phyloP scores from a whole-genome alignment of 2,329 filamentous ascomycete species.

The Ramularia collo-cygni region DNA sequence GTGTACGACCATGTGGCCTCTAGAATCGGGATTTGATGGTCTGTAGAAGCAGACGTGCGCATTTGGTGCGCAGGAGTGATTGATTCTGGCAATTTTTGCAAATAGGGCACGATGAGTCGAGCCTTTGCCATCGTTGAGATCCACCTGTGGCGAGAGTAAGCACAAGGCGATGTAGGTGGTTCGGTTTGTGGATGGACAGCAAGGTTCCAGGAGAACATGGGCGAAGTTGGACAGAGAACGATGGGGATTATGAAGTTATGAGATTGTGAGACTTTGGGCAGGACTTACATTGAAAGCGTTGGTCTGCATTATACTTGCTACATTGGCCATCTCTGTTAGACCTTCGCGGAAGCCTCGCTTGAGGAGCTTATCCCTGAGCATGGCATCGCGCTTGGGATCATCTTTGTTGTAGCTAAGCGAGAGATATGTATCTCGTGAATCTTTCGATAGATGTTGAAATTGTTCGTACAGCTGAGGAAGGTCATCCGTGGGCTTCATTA shows the following conservation, averaged over 20 bases:
- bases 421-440: conserved; percentile 9
- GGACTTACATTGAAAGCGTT: conserved; percentile 18
- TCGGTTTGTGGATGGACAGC: too few relatives aligned
- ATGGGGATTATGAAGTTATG: too few relatives aligned
- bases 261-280: too few relatives aligned
- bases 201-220: too few relatives aligned
- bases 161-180: too few relatives aligned
- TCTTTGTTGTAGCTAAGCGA: conserved; percentile 10
- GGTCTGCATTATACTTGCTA: conserved; percentile 20
- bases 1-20: conserved; percentile 17
- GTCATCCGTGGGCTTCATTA: conserved; percentile 20
- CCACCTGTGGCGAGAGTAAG: conserved; percentile 6
- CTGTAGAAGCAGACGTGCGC: conserved; percentile 21
- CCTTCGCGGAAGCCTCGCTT: conserved; percentile 13
- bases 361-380: conserved; percentile 15
- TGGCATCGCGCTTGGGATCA: conserved; percentile 9
- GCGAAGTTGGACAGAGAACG: too few relatives aligned
- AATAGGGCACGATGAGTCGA: conserved; percentile 17
- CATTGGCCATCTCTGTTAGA: conserved; percentile 12
- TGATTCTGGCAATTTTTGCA: conserved; percentile 16
- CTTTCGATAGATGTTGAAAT: conserved; percentile 9
- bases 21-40: neutral
- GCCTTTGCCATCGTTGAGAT: conserved; percentile 13
- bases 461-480: conserved; percentile 18
- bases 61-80: conserved; percentile 21